Conservation (phyloP, 2,329 filamentous ascomycete genomes). For the Talaromyces sp. region DNA sequence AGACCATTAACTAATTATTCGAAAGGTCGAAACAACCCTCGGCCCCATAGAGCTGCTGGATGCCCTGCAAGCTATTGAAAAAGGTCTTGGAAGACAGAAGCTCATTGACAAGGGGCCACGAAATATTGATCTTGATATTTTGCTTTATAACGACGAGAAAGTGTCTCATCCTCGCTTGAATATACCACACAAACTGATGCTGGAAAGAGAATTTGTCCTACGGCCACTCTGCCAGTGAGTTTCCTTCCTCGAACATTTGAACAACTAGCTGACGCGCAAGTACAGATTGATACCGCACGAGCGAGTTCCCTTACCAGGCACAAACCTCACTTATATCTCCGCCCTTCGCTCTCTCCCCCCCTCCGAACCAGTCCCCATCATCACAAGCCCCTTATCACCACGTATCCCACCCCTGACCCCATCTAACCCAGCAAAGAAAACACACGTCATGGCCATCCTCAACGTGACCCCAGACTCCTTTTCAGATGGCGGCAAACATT, state of each 20-base stretch:
- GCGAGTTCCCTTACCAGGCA: conserved; percentile 29
- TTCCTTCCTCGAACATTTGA: background rate
- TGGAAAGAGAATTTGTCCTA: conserved; percentile 90
- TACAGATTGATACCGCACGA: conserved; percentile 43
- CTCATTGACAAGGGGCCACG: conserved; percentile 88
- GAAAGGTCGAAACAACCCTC: conserved; percentile 74
- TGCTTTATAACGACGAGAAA: conserved; percentile 70
- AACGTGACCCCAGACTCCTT: conserved; percentile 97
- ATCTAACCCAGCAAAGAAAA: conserved; percentile 55
- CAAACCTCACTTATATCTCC: conserved; percentile 32
- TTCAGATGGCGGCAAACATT: conserved; percentile 76
- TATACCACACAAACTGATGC: conserved; percentile 79
- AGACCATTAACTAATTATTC: conserved; percentile 1
- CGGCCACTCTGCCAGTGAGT: conserved; percentile 65
- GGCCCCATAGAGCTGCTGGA: conserved; percentile 74
- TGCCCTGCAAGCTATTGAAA: conserved; percentile 79
- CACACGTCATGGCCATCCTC: conserved; percentile 86
- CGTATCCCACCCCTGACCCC: conserved; percentile 56
- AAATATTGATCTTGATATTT: conserved; percentile 90
- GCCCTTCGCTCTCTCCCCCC: conserved; percentile 34
- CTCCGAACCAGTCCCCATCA: conserved; percentile 35
- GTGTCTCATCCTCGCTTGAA: conserved; percentile 70
- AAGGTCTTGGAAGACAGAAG: conserved; percentile 73
- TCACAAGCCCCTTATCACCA: conserved; percentile 39
- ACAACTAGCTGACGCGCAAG: conserved; percentile 18